Evolutionary conservation across 208 protist species (phyloP).

Genomic region (Borovskyia barvae): DNA sequence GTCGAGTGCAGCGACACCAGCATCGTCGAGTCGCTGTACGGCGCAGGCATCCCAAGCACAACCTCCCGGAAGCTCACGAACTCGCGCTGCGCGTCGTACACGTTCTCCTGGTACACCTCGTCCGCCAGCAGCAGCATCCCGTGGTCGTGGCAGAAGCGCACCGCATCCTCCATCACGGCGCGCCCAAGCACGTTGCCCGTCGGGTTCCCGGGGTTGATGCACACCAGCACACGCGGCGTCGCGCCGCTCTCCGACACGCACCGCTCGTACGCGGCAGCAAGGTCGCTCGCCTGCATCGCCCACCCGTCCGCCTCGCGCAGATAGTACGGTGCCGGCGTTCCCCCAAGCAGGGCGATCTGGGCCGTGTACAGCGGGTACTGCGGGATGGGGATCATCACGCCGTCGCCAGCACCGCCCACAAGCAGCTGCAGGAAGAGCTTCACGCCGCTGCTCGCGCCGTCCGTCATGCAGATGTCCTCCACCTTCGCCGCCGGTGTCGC

Average conservation of each 20-base stretch:
- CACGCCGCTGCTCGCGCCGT: conserved; percentile 96
- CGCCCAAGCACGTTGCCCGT: conserved; percentile 92
- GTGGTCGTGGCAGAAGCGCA: conserved; percentile 60
- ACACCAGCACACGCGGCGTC: conserved; percentile 92
- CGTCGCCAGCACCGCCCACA: conserved; percentile 64
- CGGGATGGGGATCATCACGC: conserved; percentile 97
- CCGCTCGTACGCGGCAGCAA: conserved; percentile 55
- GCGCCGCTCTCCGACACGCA: conserved; percentile 62
- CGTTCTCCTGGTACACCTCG: conserved; percentile 99
- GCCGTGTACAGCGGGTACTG: conserved; percentile 99
- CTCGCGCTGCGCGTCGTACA: conserved; percentile 90
- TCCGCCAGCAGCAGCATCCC: conserved; percentile 96
- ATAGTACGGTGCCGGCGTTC: conserved; percentile 91
- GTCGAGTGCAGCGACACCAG: conserved; percentile 96
- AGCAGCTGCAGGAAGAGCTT: conserved; percentile 85
- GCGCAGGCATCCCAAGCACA: conserved; percentile 55
- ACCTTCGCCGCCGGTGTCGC: conserved; percentile 29
- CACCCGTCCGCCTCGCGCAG: conserved; percentile 94
- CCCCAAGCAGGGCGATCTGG: conserved; percentile 94
- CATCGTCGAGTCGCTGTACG: conserved; percentile 63
- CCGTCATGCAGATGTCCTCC: conserved; percentile 92
- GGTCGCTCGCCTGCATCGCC: conserved; percentile 69
- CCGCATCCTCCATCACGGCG: conserved; percentile 80
- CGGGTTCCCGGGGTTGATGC: conserved; percentile 99
- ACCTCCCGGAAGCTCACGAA: conserved; percentile 92